A percentile compares a stretch with the other conserved stretches of the same genome.
phyloP scores from a whole-genome alignment of 371 early-diverging fungal species.

The Mucor indicus region DNA sequence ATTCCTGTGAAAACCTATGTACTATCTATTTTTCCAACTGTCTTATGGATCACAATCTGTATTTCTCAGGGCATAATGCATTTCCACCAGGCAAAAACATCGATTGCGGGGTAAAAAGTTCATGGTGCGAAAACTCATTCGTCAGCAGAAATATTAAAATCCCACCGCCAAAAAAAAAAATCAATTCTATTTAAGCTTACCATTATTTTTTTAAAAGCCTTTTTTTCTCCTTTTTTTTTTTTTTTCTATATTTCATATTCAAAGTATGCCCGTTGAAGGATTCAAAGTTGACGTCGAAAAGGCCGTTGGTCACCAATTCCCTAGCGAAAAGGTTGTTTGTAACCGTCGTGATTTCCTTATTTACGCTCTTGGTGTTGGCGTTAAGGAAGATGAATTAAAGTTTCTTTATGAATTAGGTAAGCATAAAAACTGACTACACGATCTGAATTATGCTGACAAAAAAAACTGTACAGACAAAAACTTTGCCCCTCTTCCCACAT shows the following conservation, averaged over 20 bases:
- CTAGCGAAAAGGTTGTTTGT: slow-evolving; percentile 42
- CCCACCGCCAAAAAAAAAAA: background rate
- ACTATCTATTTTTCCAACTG: too few relatives aligned
- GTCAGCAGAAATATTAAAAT: background rate
- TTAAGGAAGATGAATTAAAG: slow-evolving; percentile 55
- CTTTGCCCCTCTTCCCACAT: slow-evolving; percentile 71
- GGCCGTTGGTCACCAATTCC: slow-evolving; percentile 23
- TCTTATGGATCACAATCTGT: too few relatives aligned
- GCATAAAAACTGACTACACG: too few relatives aligned
- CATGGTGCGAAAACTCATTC: background rate
- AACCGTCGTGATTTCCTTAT: slow-evolving; percentile 69
- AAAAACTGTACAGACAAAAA: slow-evolving; percentile 39
- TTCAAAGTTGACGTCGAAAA: slow-evolving; percentile 27
- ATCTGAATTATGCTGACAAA: background rate
- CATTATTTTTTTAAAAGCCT: background rate
- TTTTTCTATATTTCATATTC: background rate
- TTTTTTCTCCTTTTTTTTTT: background rate
- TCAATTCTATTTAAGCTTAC: background rate
- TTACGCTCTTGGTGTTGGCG: slow-evolving; percentile 70
- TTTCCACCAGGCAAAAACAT: too few relatives aligned
- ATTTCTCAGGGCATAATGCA: too few relatives aligned
- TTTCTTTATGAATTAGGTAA: slow-evolving; percentile 68
- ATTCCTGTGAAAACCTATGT: too few relatives aligned
- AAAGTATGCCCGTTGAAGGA: slow-evolving; percentile 31
- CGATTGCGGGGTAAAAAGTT: background rate